Evolutionary conservation across 2,329 filamentous ascomycete species (phyloP), one percentile per base, ranked within the genome.

Genomic region (Aspergillus candidus): DNA sequence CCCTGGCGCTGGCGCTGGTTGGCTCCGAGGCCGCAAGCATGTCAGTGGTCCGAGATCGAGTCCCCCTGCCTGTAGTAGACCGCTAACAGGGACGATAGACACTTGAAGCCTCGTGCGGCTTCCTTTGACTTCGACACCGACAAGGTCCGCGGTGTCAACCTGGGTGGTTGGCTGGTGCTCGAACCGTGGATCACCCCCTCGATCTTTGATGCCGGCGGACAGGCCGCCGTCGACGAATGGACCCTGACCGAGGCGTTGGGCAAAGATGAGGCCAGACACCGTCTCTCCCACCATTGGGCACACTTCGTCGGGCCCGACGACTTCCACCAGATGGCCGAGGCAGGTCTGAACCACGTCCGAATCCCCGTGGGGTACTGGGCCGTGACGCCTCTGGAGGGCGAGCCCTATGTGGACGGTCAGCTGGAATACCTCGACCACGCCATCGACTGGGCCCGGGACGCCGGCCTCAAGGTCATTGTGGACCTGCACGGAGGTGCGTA

Each of bases 341-440:
- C 71, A 12, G 80, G 80, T 4, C 61, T 84, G 57, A 84, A 82
- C 62, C 75, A 82, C 51, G 77, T 83, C 32, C 70, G 81, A 37
- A 83, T 84, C 43, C 81, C 81, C 2, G 72, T 84, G 40, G 81
- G 81, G 5, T 83, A 83, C 59, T 84, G 81, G 81, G 79, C 80
- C 30, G 63, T 81, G 10, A 66, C 71, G 35, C 72, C 73, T 2
- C 60, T 73, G 22, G 61, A 72, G 6, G 75, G 72, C 6, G 79
- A 82, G 41, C 79, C 79, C 13, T 84, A 79, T 52, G 76, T 84
- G 5, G 71, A 79, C 55, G 81, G 81, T 32, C 80, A 82, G 49
- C 71, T 82, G 36, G 63, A 73, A 12, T 72, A 74, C 54, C 69
- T 84, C 8, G 77, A 80, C 46, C 57, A 73, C 48, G 76, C 80